These are phyloP conservation scores for Stromatinia cepivora DNA, from an alignment of 2,329 filamentous ascomycete genomes.

Conservation along the genomic window DNA sequence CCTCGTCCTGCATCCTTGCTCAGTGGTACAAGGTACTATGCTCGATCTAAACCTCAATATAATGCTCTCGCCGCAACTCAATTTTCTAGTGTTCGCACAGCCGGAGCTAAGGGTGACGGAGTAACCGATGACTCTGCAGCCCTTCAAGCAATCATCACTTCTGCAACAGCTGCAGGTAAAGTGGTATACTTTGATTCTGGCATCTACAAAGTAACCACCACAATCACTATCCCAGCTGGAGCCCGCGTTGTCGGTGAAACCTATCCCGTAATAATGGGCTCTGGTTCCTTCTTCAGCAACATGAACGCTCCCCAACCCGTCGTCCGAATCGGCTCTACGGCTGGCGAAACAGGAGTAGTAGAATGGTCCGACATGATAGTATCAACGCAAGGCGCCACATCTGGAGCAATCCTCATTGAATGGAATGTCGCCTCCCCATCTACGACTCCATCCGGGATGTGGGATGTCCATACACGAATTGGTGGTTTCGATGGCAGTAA, in stretches of 20 bases:
- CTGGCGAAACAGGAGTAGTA: constrained; percentile 56
- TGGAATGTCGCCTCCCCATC: constrained; percentile 58
- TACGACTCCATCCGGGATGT: constrained; percentile 58
- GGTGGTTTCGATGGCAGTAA: constrained; percentile 52
- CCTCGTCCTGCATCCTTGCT: constrained; percentile 48
- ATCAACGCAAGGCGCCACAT: constrained; percentile 41
- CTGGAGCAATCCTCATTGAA: constrained; percentile 63
- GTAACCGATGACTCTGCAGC: constrained; percentile 59
- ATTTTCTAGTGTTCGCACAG: constrained; percentile 49
- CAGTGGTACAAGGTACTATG: constrained; percentile 49
- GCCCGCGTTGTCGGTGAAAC: constrained; percentile 44
- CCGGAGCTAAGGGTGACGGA: constrained; percentile 53
- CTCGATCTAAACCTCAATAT: constrained; percentile 58
- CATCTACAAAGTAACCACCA: constrained; percentile 53
- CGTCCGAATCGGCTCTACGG: constrained; percentile 53
- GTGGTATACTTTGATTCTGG: constrained; percentile 59
- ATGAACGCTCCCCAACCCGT: constrained; percentile 48
- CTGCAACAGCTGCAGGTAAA: constrained; percentile 48
- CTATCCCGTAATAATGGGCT: constrained; percentile 45
- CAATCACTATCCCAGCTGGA: constrained; percentile 48
- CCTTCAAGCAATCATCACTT: constrained; percentile 56
- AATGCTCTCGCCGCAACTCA: constrained; percentile 42
- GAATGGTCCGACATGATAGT: constrained; percentile 65
- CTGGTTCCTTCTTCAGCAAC: constrained; percentile 48
- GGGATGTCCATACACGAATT: constrained; percentile 46